Conservation (phyloP, 1,284 basidiomycete genomes). For the Cystobasidium slooffiae region DNA sequence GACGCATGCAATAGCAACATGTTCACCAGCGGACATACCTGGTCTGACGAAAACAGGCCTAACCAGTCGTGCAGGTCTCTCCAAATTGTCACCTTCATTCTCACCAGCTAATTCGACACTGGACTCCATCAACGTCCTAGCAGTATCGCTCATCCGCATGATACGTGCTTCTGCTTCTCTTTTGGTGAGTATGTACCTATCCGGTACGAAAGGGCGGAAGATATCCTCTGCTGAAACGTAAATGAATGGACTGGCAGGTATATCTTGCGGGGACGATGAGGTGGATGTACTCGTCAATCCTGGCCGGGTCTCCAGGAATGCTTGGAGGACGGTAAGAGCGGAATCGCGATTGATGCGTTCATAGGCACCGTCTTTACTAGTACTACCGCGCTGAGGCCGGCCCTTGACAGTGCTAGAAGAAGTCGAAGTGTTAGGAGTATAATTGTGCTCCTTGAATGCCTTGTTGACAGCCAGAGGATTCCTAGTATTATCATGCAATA, state of each 20-base stretch:
- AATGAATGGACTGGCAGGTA: conserved; percentile 69
- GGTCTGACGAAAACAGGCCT: conserved; percentile 80
- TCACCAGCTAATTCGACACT: conserved; percentile 2
- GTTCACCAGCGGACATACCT: conserved; percentile 63
- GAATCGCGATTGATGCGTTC: conserved; percentile 84
- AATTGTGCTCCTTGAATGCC: not conserved
- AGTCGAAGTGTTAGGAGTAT: conserved; percentile 40
- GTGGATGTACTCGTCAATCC: conserved; percentile 41
- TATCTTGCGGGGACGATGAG: conserved; percentile 52
- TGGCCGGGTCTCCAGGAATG: conserved; percentile 66
- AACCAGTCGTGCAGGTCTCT: conserved; percentile 52
- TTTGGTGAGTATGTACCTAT: conserved; percentile 85
- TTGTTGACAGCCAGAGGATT: conserved; percentile 51
- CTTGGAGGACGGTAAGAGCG: conserved; percentile 79
- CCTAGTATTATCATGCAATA: conserved; percentile 52
- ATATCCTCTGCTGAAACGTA: conserved; percentile 95
- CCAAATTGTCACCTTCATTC: conserved; percentile 37
- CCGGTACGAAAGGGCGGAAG: conserved; percentile 81
- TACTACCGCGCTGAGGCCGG: conserved; percentile 45
- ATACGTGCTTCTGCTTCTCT: conserved; percentile 82
- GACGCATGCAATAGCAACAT: not conserved
- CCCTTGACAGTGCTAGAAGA: not conserved
- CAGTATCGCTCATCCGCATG: conserved; percentile 25
- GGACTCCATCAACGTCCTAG: conserved; percentile 19
- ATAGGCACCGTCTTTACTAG: conserved; percentile 63